Evolutionary conservation across 1,139 yeast genomes (phyloP).

Genomic region (Sugiyamaella castrensis): DNA sequence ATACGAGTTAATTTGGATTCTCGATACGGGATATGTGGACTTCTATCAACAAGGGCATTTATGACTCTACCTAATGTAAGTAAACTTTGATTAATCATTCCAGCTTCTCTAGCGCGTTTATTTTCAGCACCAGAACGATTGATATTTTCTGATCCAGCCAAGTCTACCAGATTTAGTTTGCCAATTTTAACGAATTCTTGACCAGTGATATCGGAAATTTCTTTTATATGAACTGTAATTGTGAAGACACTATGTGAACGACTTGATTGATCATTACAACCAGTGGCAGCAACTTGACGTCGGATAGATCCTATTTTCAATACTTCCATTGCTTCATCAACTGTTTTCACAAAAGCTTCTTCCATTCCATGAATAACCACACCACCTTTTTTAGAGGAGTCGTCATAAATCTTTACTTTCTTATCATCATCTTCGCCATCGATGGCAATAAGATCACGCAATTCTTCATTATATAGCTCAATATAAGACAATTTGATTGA

Average conservation of each 20-base stretch:
- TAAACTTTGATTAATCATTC: constrained; percentile 79
- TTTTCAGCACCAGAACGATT: constrained; percentile 74
- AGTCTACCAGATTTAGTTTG: constrained; percentile 75
- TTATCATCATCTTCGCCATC: constrained; percentile 24
- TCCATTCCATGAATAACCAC: constrained; percentile 46
- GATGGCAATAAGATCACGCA: constrained; percentile 50
- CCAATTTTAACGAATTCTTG: constrained; percentile 62
- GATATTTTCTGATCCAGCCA: constrained; percentile 87
- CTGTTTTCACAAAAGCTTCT: constrained; percentile 36
- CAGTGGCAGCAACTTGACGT: constrained; percentile 61
- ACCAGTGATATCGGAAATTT: constrained; percentile 37
- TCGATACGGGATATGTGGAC: constrained; percentile 75
- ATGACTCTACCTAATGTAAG: constrained; percentile 83
- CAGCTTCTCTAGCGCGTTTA: constrained; percentile 83
- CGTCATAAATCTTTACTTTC: constrained; percentile 17
- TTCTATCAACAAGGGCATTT: constrained; percentile 60
- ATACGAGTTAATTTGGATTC: constrained; percentile 79
- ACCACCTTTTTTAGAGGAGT: constrained; percentile 16
- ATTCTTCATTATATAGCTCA: constrained; percentile 72
- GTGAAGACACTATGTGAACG: constrained; percentile 74
- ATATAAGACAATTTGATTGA: constrained; percentile 66
- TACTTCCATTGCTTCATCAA: constrained; percentile 40
- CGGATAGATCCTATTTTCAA: constrained; percentile 48
- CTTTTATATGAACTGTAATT: constrained; percentile 41
- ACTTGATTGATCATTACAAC: constrained; percentile 53